Evolutionary conservation across 176 grass and related monocot genomes (phyloP), one percentile per base, ranked within the genome.

Genomic region (Aechmea fasciata): DNA sequence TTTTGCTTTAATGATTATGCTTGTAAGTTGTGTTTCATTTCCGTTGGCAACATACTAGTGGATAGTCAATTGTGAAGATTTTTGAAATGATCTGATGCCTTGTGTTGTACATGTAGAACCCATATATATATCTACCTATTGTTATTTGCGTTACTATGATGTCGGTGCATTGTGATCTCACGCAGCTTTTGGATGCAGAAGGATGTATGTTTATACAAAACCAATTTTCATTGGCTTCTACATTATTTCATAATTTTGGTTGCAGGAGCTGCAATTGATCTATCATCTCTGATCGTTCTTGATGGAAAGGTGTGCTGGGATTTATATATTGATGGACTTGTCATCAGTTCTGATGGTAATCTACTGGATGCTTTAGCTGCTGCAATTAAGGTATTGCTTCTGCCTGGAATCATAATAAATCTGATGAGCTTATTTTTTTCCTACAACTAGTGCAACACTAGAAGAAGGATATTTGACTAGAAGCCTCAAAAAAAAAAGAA

Each of bases 241-340:
- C 11, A 29, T 28, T 11, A 55, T 71, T 17, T 52, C 41, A 47
- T 24, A 29, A 11, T 41, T 51, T 23, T 69, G 4, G 20, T 59
- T 19, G 10, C 73, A 96, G 92, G 88, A 13, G 92, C 88, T 79
- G 92, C 83, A 47, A 92, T 91, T 71, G 83, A 96, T 85, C 68
- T 87, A 11, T 91, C 88, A 3, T 96, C 92, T 8, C 77, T 96
- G 59, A 77, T 89, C 68, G 68, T 96, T 69, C 70, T 96, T 53
- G 92, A 91, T 41, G 92, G 92, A 48, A 96, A 91, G 78, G 79
- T 88, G 24, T 96, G 88, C 75, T 96, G 92, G 92, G 92, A 96
- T 81, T 78, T 96, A 57, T 69, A 84, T 73, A 78, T 84, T 66
- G 77, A 96, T 82, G 85, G 88, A 51, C 88, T 91, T 83, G 92